Evolutionary conservation across 192 early-diverging fungal genomes (phyloP).

Genomic region (Podila verticillata): DNA sequence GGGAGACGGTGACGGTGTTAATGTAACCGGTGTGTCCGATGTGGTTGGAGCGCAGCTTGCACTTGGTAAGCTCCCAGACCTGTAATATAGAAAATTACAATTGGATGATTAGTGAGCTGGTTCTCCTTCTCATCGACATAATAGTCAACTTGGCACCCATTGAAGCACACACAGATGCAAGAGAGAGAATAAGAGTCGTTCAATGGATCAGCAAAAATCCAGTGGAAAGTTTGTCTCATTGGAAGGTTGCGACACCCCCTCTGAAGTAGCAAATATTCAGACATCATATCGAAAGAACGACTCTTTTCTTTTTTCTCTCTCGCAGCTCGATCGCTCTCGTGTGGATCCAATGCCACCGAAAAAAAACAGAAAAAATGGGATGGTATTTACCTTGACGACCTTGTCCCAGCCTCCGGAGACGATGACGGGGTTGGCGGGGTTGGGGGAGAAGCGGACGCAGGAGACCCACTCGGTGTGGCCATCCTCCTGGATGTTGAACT

Average conservation of each 20-base stretch:
- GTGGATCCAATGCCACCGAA: not conserved
- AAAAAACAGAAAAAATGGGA: slow-evolving; percentile 5
- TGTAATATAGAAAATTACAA: slow-evolving; percentile 41
- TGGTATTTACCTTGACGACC: slow-evolving; percentile 91
- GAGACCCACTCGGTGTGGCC: slow-evolving; percentile 99
- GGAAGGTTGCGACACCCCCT: slow-evolving; percentile 56
- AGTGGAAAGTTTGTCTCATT: slow-evolving; percentile 71
- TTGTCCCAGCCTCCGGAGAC: slow-evolving; percentile 99
- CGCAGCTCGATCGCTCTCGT: slow-evolving; percentile 14
- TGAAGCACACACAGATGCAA: not conserved
- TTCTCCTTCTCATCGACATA: not conserved
- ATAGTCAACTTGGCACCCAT: not conserved
- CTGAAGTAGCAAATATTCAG: slow-evolving; percentile 84
- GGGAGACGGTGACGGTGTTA: slow-evolving; percentile 98
- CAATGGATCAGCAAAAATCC: slow-evolving; percentile 49
- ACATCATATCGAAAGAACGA: slow-evolving; percentile 46
- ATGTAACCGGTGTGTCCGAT: slow-evolving; percentile 98
- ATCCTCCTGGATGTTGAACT: slow-evolving; percentile 97
- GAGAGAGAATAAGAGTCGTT: not conserved
- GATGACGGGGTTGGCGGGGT: slow-evolving; percentile 97
- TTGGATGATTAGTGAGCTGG: not conserved
- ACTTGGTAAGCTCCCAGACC: slow-evolving; percentile 99
- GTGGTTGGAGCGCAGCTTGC: slow-evolving; percentile 99
- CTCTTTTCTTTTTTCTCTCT: not conserved
- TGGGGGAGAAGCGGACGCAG: slow-evolving; percentile 99